Evolutionary conservation across 2,329 filamentous ascomycete species (phyloP).

Genomic region (Scytalidium sp.): DNA sequence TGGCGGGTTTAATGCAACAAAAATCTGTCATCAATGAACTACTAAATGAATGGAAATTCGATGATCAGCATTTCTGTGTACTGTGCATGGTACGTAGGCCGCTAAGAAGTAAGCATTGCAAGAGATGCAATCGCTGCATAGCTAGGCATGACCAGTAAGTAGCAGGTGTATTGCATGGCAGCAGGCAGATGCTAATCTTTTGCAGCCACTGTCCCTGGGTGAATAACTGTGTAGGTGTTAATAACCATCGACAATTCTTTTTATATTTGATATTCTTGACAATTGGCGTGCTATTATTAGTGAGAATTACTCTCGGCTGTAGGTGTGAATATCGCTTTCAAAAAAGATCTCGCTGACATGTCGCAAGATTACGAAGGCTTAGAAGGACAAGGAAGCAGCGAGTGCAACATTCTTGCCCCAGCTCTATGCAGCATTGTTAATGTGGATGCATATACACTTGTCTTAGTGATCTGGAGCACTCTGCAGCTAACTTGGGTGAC

Average conservation of each 20-base stretch:
- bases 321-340: conserved; percentile 29
- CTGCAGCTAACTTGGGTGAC: conserved; percentile 92
- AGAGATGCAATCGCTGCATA: conserved; percentile 85
- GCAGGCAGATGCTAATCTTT: conserved; percentile 18
- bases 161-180: neutral
- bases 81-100: conserved; percentile 93
- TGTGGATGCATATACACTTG: conserved; percentile 78
- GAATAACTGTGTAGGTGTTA: conserved; percentile 91
- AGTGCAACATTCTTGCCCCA: conserved; percentile 75
- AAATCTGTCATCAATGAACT: conserved; percentile 87
- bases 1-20: conserved; percentile 84
- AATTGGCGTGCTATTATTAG: conserved; percentile 68
- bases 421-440: conserved; percentile 73
- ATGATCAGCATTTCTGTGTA: conserved; percentile 91
- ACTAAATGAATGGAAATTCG: conserved; percentile 81
- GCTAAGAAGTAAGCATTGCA: conserved; percentile 93
- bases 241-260: conserved; percentile 95
- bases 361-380: conserved; percentile 60
- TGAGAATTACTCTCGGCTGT: conserved; percentile 73
- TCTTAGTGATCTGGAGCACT: conserved; percentile 74
- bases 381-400: conserved; percentile 47
- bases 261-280: conserved; percentile 81
- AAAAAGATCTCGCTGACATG: conserved; percentile 21
- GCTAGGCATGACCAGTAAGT: conserved; percentile 95
- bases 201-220: conserved; percentile 94